Base-by-base conservation (phyloP, 257 asterid species). In the Fraxinus cuspidata region DNA sequence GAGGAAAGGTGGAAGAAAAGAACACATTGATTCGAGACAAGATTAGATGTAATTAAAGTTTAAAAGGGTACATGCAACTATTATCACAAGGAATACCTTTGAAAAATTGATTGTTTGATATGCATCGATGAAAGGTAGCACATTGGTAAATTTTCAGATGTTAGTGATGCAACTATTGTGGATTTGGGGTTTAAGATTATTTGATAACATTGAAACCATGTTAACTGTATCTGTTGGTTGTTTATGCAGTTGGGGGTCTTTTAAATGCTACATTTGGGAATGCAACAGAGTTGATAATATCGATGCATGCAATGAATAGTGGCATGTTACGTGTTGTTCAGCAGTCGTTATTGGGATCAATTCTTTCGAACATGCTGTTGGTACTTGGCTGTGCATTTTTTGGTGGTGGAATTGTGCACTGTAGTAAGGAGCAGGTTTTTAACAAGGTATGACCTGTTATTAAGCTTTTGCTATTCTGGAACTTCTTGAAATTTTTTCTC, bases 331-430 rank as follows among this genome's bases (percentile, higher is more conserved):
- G 97, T 11, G 89, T 92, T 63, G 90, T 92, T 85, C 97, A 92
- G 81, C 96, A 88, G 84, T 92, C 97, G 2, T 80, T 92, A 37
- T 75, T 92, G 70, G 97, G 97, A 53, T 92, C 97, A 67, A 92
- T 92, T 72, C 82, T 92, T 64, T 92, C 97, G 40, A 92, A 92
- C 77, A 89, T 90, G 88, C 85, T 92, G 79, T 81, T 92, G 77
- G 97, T 92, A n/a, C 97, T 92, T 68, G 97, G 97, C 63, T 91
- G 96, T 82, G 96, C 97, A 25, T 91, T 92, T 78, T 89, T 91
- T 78, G 85, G 88, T 74, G 97, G 97, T 53, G 97, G 97, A 72
- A 80, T 92, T 79, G 94, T 80, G 82, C 88, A 92, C 83, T 81
- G 78, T 70, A 67, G 79, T 37, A 91, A 87, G 80, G 90, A 85